phyloP scores from a whole-genome alignment of 345 rosid genomes.

The Noccaea caerulescens region DNA sequence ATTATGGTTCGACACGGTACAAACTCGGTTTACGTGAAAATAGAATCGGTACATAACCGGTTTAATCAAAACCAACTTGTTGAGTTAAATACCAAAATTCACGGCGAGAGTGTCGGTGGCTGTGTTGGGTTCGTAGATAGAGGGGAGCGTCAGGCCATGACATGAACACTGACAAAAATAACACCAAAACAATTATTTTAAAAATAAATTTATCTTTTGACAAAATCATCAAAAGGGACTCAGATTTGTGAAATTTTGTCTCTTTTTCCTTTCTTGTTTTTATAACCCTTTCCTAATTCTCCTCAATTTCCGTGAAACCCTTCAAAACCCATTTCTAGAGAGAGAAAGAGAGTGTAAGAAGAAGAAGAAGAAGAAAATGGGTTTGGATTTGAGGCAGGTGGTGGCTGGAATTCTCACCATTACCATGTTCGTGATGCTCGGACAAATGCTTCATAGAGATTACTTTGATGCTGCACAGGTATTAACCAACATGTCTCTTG shows the following conservation, averaged over 20 bases:
- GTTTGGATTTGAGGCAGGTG: conserved; percentile 92
- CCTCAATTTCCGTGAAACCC: conserved; percentile 41
- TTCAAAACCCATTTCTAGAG: conserved; percentile 22
- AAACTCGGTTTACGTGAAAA: background rate
- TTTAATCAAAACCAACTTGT: background rate
- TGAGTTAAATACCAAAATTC: conserved; percentile 22
- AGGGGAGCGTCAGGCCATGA: conserved; percentile 8
- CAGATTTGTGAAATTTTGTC: conserved; percentile 39
- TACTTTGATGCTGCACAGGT: conserved; percentile 74
- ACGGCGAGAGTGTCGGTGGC: conserved; percentile 46
- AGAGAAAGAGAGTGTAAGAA: background rate
- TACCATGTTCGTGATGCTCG: conserved; percentile 98
- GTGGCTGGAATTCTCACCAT: conserved; percentile 89
- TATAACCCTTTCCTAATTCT: background rate
- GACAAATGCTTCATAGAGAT: conserved; percentile 95
- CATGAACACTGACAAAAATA: conserved; percentile 23
- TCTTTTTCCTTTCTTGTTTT: background rate
- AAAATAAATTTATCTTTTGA: conserved; percentile 18
- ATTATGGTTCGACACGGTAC: background rate
- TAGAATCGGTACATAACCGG: conserved; percentile 3
- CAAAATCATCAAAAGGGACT: conserved; percentile 38
- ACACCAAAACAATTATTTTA: conserved; percentile 13
- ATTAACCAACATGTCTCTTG: conserved; percentile 13
- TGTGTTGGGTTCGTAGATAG: conserved; percentile 10
- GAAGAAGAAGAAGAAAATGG: conserved; percentile 51